Base-by-base conservation (phyloP, 345 rosid species). In the Brassica incana region DNA sequence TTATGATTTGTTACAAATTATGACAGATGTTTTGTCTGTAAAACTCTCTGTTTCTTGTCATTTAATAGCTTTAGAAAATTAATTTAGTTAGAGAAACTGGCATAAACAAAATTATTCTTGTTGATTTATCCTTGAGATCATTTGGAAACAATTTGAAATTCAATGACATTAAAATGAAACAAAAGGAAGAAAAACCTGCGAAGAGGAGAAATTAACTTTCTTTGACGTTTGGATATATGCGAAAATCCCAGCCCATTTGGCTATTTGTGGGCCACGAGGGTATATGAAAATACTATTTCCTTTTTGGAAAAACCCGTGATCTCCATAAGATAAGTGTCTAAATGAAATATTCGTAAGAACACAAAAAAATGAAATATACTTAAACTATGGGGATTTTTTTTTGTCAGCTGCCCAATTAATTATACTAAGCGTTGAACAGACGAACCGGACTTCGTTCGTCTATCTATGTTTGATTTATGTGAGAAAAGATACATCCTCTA, bases 1-100 rank as follows among this genome's bases (percentile, higher is more conserved):
- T 65, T 71, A 78, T 78, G 71, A 71, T 78, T 38, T 71, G 56
- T 54, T 54, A 71, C 35, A 78, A 69, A 32, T 5, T 9, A 20
- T 62, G 64, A 62, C 75, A 70, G 64, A 20, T 70, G 65, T 63
- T 50, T 62, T 48, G 27, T 50, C 2, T 20, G 65, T 60, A 61
- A 61, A 27, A 52, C 58, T 27, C 16, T 61, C 16, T 27, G 66
- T 62, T 62, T 29, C 36, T 62, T 29, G 20, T 63, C 38, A 30
- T 63, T 63, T 30, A 30, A 2, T 30, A 63, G 9, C 35, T 61
- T 61, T 61, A 18, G 60, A 58, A 8, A 58, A 14, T 15, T 54
- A 15, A 16, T 15, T 54, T 15, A 56, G 45, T 40, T 40, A 40
- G 45, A 40, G 11, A 40, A 40, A 40, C 45, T 40, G 45, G 45